Evolutionary conservation across 148 eudicot species (phyloP).

Genomic region (Amaranthus palmeri): DNA sequence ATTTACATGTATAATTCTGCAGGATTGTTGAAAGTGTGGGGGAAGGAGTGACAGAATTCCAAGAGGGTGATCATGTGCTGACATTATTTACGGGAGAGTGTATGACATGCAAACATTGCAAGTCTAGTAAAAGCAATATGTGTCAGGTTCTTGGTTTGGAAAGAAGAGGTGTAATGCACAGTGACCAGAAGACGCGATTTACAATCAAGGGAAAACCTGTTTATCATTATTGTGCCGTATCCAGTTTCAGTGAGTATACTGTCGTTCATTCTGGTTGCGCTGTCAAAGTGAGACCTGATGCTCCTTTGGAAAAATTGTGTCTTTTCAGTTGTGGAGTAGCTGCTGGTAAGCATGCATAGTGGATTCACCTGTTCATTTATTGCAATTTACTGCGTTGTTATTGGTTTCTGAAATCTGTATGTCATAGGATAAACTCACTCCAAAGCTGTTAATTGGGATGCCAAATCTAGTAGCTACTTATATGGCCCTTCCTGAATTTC

Average conservation of each 20-base stretch:
- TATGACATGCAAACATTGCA: constrained; percentile 79
- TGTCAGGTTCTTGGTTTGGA: constrained; percentile 88
- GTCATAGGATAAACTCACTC: not conserved
- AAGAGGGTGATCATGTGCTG: constrained; percentile 86
- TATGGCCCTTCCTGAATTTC: too few species aligned
- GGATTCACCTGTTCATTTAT: not conserved
- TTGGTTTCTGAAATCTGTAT: not conserved
- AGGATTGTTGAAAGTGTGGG: constrained; percentile 97
- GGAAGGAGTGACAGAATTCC: constrained; percentile 77
- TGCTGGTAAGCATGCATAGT: constrained; percentile 49
- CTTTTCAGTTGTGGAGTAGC: constrained; percentile 97
- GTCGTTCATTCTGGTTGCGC: constrained; percentile 98
- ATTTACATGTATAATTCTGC: constrained; percentile 23
- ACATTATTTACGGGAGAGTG: constrained; percentile 94
- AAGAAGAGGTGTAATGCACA: constrained; percentile 90
- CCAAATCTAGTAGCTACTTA: not conserved
- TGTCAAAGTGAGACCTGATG: constrained; percentile 65
- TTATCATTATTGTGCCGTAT: constrained; percentile 93
- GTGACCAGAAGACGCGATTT: constrained; percentile 89
- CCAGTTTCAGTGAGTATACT: constrained; percentile 96
- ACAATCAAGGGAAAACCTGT: constrained; percentile 65
- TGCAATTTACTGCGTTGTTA: not conserved
- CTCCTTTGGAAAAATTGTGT: constrained; percentile 83
- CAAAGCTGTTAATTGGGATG: not conserved
- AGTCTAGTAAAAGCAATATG: constrained; percentile 78